Percentiles rank a stretch among this genome's conserved stretches.
These are phyloP conservation scores for Ophiosphaerella narmari DNA, from an alignment of 2,329 filamentous ascomycete genomes.

Conservation along the genomic window DNA sequence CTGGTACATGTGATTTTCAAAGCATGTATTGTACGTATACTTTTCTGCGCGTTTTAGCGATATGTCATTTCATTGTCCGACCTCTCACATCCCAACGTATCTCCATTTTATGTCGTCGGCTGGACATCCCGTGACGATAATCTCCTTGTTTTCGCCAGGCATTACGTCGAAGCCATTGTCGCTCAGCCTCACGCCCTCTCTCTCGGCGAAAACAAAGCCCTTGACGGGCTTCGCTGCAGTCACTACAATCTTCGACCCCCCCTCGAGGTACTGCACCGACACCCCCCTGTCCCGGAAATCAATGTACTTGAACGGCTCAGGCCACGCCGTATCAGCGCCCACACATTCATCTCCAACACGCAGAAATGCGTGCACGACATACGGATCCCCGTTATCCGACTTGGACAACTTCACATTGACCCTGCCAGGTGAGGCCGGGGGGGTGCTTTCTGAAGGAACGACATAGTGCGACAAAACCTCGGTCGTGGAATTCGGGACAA, in stretches of 20 bases:
- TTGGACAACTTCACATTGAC: conserved; percentile 43
- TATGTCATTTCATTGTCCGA: not conserved
- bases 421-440: not conserved
- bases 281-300: conserved; percentile 56
- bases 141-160: conserved; percentile 15
- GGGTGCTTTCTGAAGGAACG: not conserved
- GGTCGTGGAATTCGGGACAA: conserved; percentile 60
- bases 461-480: conserved; percentile 50
- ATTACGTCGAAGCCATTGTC: conserved; percentile 31
- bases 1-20: not conserved
- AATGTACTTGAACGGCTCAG: conserved; percentile 64
- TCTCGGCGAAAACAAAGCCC: conserved; percentile 56
- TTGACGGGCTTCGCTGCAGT: conserved; percentile 59
- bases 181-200: conserved; percentile 18
- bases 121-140: conserved; percentile 14
- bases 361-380: conserved; percentile 57
- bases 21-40: no score
- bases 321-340: conserved; percentile 62
- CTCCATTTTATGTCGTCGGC: conserved; percentile 20
- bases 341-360: conserved; percentile 55
- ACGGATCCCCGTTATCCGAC: conserved; percentile 51
- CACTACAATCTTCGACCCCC: conserved; percentile 48
- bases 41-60: no score
- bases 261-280: conserved; percentile 37
- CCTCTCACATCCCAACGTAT: conserved; percentile 24